Percentiles rank a stretch among this genome's conserved stretches.
Evolutionary conservation across 2,329 filamentous ascomycete species (phyloP).

Genomic region (Botryotinia convoluta): DNA sequence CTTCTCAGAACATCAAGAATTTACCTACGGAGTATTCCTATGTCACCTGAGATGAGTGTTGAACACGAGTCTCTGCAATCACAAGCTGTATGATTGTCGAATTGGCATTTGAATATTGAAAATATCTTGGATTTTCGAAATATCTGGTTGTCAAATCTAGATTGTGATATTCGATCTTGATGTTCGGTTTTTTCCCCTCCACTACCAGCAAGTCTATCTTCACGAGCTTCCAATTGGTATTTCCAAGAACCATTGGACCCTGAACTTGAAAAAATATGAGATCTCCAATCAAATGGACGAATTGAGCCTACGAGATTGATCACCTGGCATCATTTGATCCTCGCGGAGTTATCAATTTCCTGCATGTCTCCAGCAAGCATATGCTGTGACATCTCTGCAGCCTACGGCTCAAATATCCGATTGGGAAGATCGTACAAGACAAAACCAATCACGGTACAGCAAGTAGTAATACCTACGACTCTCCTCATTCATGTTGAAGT

Average conservation of each 20-base stretch:
- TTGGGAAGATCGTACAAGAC: not conserved
- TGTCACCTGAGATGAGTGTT: not conserved
- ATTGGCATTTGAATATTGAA: not conserved
- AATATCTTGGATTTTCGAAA: not conserved
- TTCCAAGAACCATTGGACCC: not conserved
- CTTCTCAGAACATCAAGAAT: not conserved
- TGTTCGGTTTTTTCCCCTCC: not conserved
- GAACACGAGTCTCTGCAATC: not conserved
- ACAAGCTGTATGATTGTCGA: not conserved
- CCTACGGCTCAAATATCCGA: not conserved
- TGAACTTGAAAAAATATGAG: not conserved
- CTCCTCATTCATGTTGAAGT: not conserved
- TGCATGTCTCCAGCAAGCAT: slow-evolving; percentile 6
- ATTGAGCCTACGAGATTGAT: not conserved
- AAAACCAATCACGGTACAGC: not conserved
- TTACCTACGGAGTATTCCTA: not conserved
- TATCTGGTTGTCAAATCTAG: not conserved
- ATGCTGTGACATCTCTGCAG: not conserved
- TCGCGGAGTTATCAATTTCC: not conserved
- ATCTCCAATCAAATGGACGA: not conserved
- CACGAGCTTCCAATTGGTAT: not conserved
- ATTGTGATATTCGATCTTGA: not conserved
- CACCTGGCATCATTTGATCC: not conserved
- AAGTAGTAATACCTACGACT: not conserved
- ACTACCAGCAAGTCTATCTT: not conserved